Percentiles rank a stretch among this genome's conserved stretches.
Evolutionary conservation across 1,284 basidiomycete species (phyloP).

Genomic region (Amylostereum chailletii): DNA sequence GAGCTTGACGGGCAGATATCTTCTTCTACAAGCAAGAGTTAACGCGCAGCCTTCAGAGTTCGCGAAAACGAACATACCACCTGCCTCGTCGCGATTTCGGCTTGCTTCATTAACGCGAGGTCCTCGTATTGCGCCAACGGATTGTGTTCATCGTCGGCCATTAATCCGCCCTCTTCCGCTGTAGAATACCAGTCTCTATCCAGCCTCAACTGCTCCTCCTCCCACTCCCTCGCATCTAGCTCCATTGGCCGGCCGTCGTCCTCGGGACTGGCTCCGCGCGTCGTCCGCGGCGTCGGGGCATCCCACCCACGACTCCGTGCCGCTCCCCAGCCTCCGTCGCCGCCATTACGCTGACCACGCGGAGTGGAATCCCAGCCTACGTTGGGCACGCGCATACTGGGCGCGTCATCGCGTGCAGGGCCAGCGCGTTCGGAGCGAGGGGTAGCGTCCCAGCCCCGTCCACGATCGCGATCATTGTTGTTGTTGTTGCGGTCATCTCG

Average conservation of each 20-base stretch:
- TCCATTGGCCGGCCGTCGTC: conserved; percentile 48
- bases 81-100: conserved; percentile 74
- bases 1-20: conserved; percentile 86
- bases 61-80: conserved; percentile 36
- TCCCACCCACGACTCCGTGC: conserved; percentile 69
- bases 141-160: conserved; percentile 88
- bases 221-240: conserved; percentile 80
- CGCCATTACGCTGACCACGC: conserved; percentile 40
- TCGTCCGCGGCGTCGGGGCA: conserved; percentile 72
- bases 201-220: conserved; percentile 83
- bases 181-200: conserved; percentile 94
- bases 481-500: conserved; percentile 16
- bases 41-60: conserved; percentile 6
- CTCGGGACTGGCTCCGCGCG: conserved; percentile 54
- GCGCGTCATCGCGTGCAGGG: conserved; percentile 53
- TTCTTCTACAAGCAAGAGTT: conserved; percentile 45
- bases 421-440: conserved; percentile 54
- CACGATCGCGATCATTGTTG: conserved; percentile 8
- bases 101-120: conserved; percentile 61
- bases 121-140: conserved; percentile 91
- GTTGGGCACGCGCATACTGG: conserved; percentile 83
- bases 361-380: conserved; percentile 89
- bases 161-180: conserved; percentile 79
- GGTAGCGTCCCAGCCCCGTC: conserved; percentile 59
- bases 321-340: conserved; percentile 46